These are phyloP conservation scores for Millerozyma acaciae DNA, from an alignment of 805 yeast species.

Conservation along the genomic window DNA sequence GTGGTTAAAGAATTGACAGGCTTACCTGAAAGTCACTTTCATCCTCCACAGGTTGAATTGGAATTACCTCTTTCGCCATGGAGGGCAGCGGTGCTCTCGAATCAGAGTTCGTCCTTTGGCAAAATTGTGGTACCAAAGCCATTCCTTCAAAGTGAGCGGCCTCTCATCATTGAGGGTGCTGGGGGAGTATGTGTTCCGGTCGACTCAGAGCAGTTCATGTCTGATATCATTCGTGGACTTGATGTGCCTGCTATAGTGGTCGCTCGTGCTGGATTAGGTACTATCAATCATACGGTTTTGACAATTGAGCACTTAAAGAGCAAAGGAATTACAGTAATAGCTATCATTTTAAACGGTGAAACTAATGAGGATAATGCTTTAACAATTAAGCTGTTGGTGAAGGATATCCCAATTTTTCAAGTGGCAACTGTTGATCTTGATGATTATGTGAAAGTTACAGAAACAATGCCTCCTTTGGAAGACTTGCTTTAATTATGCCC, in stretches of 20 bases:
- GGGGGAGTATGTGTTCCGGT: constrained; percentile 27
- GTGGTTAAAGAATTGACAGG: constrained; percentile 9
- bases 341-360: constrained; percentile 21
- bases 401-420: constrained; percentile 15
- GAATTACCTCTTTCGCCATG: constrained; percentile 23
- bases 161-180: constrained; percentile 25
- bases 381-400: constrained; percentile 10
- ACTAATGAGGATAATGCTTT: constrained; percentile 16
- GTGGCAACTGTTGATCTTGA: constrained; percentile 2
- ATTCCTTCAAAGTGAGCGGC: constrained; percentile 2
- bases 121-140: constrained; percentile 15
- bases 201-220: constrained; percentile 17
- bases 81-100: constrained; percentile 20
- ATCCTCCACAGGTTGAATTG: constrained; percentile 13
- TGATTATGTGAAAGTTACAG: neutral
- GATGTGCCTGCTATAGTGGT: constrained; percentile 20
- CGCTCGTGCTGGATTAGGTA: constrained; percentile 24
- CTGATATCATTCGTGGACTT: constrained; percentile 17
- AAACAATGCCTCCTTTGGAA: too few relatives aligned
- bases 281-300: constrained; percentile 24
- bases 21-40: constrained; percentile 8
- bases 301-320: constrained; percentile 18
- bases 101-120: constrained; percentile 8
- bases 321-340: constrained; percentile 15
- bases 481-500: too few relatives aligned